Conservation (phyloP, 176 grass and related monocot genomes). For the Dendrocalamus sinicus region DNA sequence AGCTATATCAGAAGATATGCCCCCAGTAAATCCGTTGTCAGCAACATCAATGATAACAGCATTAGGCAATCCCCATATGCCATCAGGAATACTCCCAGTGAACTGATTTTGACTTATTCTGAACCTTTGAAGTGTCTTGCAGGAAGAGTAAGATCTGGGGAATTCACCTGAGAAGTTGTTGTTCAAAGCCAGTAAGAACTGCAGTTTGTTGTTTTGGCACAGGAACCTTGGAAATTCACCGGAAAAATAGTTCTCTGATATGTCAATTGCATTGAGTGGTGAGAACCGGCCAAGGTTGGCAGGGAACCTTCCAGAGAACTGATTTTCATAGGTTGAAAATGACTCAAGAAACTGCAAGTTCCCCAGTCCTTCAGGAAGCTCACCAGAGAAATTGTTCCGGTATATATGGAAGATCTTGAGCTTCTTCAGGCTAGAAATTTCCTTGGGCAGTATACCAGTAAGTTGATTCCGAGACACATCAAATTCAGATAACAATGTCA, state of each 20-base stretch:
- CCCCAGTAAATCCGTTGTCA: slow-evolving; percentile 69
- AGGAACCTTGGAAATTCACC: slow-evolving; percentile 89
- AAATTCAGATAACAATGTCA: slow-evolving; percentile 79
- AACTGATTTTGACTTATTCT: slow-evolving; percentile 87
- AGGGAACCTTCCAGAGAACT: slow-evolving; percentile 79
- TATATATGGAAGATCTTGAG: slow-evolving; percentile 86
- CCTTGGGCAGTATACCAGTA: slow-evolving; percentile 61
- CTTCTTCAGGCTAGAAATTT: slow-evolving; percentile 67
- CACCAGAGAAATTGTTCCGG: slow-evolving; percentile 78
- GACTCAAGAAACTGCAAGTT: slow-evolving; percentile 75
- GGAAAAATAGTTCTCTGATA: slow-evolving; percentile 89
- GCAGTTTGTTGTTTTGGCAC: slow-evolving; percentile 74
- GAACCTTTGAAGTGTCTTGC: slow-evolving; percentile 88
- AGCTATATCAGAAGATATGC: slow-evolving; percentile 75
- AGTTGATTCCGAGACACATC: slow-evolving; percentile 91
- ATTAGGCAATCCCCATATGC: slow-evolving; percentile 81
- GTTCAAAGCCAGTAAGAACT: slow-evolving; percentile 79
- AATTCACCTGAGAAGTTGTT: slow-evolving; percentile 94
- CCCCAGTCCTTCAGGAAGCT: slow-evolving; percentile 74
- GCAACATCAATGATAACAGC: slow-evolving; percentile 89
- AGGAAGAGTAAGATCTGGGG: slow-evolving; percentile 70
- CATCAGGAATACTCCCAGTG: slow-evolving; percentile 59
- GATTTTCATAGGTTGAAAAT: slow-evolving; percentile 89
- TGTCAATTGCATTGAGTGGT: slow-evolving; percentile 82
- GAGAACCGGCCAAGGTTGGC: slow-evolving; percentile 70